Conservation (phyloP, 106 monocot species). For the Dendrobium chrysotoxum region DNA sequence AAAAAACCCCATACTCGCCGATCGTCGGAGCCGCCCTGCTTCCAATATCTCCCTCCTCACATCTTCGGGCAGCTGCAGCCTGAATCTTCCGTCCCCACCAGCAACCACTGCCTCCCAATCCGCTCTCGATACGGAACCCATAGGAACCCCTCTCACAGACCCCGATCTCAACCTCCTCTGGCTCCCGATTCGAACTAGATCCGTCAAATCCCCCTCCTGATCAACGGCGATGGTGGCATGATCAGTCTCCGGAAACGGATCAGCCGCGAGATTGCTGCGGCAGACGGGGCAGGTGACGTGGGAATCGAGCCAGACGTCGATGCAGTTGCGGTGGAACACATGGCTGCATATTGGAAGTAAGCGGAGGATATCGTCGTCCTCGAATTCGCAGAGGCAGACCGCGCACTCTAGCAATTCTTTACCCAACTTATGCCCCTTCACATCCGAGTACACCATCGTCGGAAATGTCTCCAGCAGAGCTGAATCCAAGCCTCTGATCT, state of each 20-base stretch:
- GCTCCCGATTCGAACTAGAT: background rate
- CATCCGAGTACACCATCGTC: conserved; percentile 14
- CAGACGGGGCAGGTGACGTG: conserved; percentile 61
- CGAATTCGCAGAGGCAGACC: conserved; percentile 44
- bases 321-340: conserved; percentile 51
- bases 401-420: conserved; percentile 42
- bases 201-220: background rate
- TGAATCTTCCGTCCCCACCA: conserved; percentile 14
- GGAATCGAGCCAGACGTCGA: conserved; percentile 39
- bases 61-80: conserved; percentile 33
- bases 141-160: background rate
- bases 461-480: conserved; percentile 23
- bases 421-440: conserved; percentile 11
- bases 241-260: background rate
- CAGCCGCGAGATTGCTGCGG: conserved; percentile 24
- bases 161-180: background rate
- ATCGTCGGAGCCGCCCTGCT: conserved; percentile 13
- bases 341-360: conserved; percentile 41
- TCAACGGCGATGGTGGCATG: background rate
- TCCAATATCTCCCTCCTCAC: conserved; percentile 21
- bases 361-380: conserved; percentile 37
- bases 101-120: background rate
- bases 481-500: conserved; percentile 11
- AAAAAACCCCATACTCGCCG: conserved; percentile 31
- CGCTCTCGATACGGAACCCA: background rate